Conservation (phyloP, 2,329 filamentous ascomycete species). For the Proliferodiscus dingleyae region DNA sequence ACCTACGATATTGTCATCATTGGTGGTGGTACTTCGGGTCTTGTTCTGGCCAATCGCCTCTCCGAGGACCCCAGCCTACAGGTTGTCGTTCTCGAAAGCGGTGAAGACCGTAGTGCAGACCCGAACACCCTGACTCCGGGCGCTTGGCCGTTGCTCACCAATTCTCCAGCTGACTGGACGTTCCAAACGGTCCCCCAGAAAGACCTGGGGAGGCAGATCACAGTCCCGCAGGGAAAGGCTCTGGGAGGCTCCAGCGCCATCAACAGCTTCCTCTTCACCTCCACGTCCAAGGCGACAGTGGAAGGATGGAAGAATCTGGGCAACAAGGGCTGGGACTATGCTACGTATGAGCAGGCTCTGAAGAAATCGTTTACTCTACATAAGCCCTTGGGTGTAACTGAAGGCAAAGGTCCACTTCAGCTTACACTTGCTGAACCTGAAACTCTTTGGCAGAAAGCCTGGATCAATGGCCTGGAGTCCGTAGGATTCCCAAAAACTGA, state of each 20-base stretch:
- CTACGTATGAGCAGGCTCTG: no score
- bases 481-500: no score
- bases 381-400: no score
- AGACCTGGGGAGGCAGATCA: background rate
- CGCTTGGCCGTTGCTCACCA: background rate
- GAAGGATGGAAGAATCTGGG: slow-evolving; percentile 38
- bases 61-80: no score
- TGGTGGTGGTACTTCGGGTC: no score
- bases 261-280: slow-evolving; percentile 30
- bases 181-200: background rate
- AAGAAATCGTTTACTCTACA: no score
- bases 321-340: slow-evolving; percentile 37
- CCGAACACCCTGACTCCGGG: background rate
- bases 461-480: no score
- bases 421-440: background rate
- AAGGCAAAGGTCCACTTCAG: no score
- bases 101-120: background rate
- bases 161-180: background rate
- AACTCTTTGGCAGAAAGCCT: background rate
- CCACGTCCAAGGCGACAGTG: slow-evolving; percentile 27
- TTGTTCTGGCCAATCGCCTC: no score
- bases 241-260: slow-evolving; percentile 34
- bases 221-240: slow-evolving; percentile 30
- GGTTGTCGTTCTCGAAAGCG: background rate
- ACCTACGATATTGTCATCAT: no score